A percentile compares a stretch with the other conserved stretches of the same genome.
These are phyloP conservation scores for Taphrina betulina DNA, from an alignment of 1,139 yeast genomes.

Conservation along the genomic window DNA sequence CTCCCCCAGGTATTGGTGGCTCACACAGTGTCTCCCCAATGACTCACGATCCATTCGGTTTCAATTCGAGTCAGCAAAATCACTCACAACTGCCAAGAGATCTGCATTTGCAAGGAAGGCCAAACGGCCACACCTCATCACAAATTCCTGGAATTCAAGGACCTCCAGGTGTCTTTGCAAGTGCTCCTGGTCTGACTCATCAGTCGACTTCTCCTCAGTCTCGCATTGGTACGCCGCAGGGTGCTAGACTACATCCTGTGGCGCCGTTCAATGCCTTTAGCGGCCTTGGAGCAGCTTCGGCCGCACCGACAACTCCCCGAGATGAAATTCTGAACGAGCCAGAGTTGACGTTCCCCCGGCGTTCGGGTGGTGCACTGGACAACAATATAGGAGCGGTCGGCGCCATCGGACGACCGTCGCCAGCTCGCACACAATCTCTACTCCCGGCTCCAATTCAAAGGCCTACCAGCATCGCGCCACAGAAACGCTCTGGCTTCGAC, in stretches of 20 bases:
- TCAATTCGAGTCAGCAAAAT: constrained; percentile 1
- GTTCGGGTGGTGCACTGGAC: background rate
- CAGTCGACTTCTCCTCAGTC: constrained; percentile 16
- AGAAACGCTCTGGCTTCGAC: constrained; percentile 21
- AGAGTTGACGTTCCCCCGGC: constrained; percentile 7
- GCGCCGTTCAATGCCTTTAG: constrained; percentile 17
- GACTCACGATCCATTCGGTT: constrained; percentile 15
- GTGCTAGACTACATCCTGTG: background rate
- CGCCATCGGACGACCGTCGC: constrained; percentile 19
- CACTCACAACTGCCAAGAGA: too few species aligned
- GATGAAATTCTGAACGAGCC: constrained; percentile 20
- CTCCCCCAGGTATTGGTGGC: constrained; percentile 29
- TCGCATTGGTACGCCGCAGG: constrained; percentile 25
- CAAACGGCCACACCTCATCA: constrained; percentile 10
- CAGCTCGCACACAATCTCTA: constrained; percentile 7
- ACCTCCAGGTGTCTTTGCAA: constrained; percentile 18
- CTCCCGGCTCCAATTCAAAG: constrained; percentile 39
- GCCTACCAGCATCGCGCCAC: constrained; percentile 31
- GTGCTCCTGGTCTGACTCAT: constrained; percentile 11
- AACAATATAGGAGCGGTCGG: background rate
- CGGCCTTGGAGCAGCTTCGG: constrained; percentile 3
- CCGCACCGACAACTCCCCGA: constrained; percentile 13
- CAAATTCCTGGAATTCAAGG: constrained; percentile 7
- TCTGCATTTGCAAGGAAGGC: constrained; percentile 1
- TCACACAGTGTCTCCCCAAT: background rate